Conservation (phyloP, 176 grass and related monocot genomes). For the Musa acuminata region DNA sequence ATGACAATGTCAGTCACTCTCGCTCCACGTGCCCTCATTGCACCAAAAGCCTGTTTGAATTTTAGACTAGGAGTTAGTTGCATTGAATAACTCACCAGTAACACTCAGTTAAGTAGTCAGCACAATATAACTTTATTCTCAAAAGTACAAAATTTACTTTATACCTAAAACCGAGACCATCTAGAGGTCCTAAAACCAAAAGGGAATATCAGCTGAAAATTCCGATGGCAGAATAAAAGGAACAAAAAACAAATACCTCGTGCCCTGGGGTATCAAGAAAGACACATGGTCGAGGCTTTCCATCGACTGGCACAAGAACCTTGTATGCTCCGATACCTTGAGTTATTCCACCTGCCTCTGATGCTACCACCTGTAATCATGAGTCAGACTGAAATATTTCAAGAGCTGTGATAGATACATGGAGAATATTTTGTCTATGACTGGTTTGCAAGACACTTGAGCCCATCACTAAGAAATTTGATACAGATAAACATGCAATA, state of each 20-base stretch:
- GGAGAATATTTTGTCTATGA: not conserved
- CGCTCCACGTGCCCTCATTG: slow-evolving; percentile 94
- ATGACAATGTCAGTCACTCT: slow-evolving; percentile 86
- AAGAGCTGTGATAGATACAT: not conserved
- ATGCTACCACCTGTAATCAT: slow-evolving; percentile 71
- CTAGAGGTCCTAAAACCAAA: not conserved
- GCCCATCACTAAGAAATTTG: slow-evolving; percentile 4
- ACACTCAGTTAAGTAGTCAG: not conserved
- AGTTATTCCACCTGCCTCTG: slow-evolving; percentile 95
- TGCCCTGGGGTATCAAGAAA: slow-evolving; percentile 97
- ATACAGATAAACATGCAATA: slow-evolving; percentile 3
- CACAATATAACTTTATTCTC: not conserved
- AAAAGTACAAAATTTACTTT: not conserved
- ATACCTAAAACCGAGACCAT: not conserved
- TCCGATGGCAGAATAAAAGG: not conserved
- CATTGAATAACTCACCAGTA: not conserved
- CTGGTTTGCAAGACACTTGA: not conserved
- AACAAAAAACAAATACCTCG: slow-evolving; percentile 39
- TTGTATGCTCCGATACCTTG: slow-evolving; percentile 97
- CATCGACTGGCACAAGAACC: slow-evolving; percentile 81
- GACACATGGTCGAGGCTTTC: slow-evolving; percentile 70
- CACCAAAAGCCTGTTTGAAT: slow-evolving; percentile 75
- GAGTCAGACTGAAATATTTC: not conserved
- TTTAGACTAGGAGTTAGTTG: slow-evolving; percentile 10
- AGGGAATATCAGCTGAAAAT: not conserved